Evolutionary conservation across 108 stramenopile species (phyloP).

Genomic region (Cyclostephanos tholiformis): DNA sequence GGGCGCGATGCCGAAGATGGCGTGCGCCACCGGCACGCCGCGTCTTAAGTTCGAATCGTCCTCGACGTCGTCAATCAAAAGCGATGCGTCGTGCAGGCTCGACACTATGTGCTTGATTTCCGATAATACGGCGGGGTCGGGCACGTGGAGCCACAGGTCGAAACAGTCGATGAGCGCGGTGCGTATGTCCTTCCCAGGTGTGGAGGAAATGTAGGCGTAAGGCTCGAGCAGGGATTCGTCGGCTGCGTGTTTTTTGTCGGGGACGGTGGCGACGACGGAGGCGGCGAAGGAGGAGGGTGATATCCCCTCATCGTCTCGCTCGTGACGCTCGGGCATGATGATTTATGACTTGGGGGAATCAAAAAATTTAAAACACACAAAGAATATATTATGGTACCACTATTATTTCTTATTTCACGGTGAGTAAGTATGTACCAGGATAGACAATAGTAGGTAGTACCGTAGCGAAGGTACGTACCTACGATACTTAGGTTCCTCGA

Average conservation of each 20-base stretch:
- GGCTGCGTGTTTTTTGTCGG: slow-evolving; percentile 18
- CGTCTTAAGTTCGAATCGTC: slow-evolving; percentile 92
- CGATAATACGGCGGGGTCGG: slow-evolving; percentile 40
- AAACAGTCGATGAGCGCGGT: slow-evolving; percentile 85
- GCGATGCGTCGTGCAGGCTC: slow-evolving; percentile 91
- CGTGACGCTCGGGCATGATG: too few species aligned
- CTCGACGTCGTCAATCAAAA: slow-evolving; percentile 97
- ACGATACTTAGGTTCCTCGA: too few species aligned
- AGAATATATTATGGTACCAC: too few species aligned
- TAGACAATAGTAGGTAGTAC: too few species aligned
- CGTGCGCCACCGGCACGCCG: slow-evolving; percentile 92
- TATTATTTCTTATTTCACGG: too few species aligned
- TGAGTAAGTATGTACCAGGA: too few species aligned
- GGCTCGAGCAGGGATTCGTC: slow-evolving; percentile 58
- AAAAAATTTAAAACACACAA: too few species aligned
- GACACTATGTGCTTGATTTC: slow-evolving; percentile 74
- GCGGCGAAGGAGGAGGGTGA: too few species aligned
- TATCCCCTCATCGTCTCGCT: too few species aligned
- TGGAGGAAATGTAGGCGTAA: slow-evolving; percentile 79
- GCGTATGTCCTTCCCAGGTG: slow-evolving; percentile 84
- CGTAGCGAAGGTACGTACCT: too few species aligned
- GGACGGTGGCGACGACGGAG: too few species aligned
- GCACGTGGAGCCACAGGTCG: slow-evolving; percentile 76
- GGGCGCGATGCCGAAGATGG: slow-evolving; percentile 89
- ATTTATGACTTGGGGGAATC: too few species aligned